A percentile compares a stretch with the other conserved stretches of the same genome.
Evolutionary conservation across 2,329 filamentous ascomycete genomes (phyloP).

Genomic region (Biscogniauxia mediterranea): DNA sequence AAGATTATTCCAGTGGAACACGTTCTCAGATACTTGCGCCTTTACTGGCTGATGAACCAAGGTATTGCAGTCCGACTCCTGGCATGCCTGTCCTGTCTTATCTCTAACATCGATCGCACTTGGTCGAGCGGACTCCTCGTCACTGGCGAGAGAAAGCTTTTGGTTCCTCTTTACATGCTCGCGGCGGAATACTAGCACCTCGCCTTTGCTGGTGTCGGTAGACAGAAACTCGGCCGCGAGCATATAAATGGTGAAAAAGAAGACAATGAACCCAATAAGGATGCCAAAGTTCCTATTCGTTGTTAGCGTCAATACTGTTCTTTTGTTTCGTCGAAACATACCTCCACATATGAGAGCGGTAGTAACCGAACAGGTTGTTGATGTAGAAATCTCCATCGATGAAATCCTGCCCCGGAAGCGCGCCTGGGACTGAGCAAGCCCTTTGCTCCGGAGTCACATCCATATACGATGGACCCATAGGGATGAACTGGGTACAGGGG

Average conservation of each 20-base stretch:
- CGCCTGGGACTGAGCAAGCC: slow-evolving; percentile 57
- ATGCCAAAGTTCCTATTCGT: slow-evolving; percentile 58
- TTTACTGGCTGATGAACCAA: too few species aligned
- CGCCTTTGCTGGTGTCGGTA: slow-evolving; percentile 66
- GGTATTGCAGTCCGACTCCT: too few species aligned
- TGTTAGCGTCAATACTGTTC: too few species aligned
- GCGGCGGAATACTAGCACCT: slow-evolving; percentile 69
- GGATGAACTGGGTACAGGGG: slow-evolving; percentile 45
- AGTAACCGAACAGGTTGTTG: slow-evolving; percentile 53
- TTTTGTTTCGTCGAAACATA: neutral
- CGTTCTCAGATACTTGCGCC: slow-evolving; percentile 52
- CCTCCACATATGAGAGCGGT: slow-evolving; percentile 59
- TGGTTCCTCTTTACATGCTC: slow-evolving; percentile 52
- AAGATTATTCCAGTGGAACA: slow-evolving; percentile 82
- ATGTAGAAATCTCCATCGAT: slow-evolving; percentile 61
- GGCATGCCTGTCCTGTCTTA: too few species aligned
- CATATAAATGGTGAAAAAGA: slow-evolving; percentile 56
- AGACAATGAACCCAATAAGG: slow-evolving; percentile 58
- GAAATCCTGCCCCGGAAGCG: slow-evolving; percentile 45
- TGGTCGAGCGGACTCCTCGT: slow-evolving; percentile 26
- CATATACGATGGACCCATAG: slow-evolving; percentile 37
- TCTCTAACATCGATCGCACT: too few species aligned
- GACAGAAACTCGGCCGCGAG: slow-evolving; percentile 62
- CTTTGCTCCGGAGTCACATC: slow-evolving; percentile 37
- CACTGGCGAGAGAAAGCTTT: slow-evolving; percentile 16